Evolutionary conservation across 225 moss, liverwort and hornwort genomes (phyloP).

Genomic region (Polytrichum commune): DNA sequence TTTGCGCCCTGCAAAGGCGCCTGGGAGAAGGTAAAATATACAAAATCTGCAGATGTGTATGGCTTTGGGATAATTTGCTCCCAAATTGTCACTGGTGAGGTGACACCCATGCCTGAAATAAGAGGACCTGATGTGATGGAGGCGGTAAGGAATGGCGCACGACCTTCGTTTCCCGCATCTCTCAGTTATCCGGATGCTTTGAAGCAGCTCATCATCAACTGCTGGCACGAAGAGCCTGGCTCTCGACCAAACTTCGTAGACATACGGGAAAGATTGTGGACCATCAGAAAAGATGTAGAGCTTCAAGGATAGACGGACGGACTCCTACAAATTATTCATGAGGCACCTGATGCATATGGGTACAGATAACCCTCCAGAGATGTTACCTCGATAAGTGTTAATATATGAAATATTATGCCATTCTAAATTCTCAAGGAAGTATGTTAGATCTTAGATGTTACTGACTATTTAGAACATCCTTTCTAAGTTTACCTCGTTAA

Average conservation of each 20-base stretch:
- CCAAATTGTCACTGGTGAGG: background rate
- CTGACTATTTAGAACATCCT: no score
- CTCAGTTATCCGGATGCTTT: background rate
- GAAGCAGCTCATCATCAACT: background rate
- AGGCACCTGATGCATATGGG: no score
- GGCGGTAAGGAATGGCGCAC: background rate
- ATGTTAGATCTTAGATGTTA: no score
- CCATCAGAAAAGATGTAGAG: background rate
- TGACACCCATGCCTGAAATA: background rate
- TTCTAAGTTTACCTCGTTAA: no score
- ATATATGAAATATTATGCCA: no score
- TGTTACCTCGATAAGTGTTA: no score
- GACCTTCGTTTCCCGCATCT: background rate
- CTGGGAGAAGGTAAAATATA: background rate
- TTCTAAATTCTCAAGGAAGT: no score
- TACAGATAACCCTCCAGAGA: no score
- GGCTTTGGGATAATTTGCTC: background rate
- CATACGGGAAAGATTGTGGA: background rate
- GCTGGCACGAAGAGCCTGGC: background rate
- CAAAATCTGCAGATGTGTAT: background rate
- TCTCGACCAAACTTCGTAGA: background rate
- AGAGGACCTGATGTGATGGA: background rate
- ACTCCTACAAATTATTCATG: no score
- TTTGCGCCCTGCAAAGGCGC: no score
- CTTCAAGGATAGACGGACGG: no score